Percentiles rank a stretch among this genome's conserved stretches.
phyloP scores from a whole-genome alignment of 2,329 filamentous ascomycete genomes.

The Colletotrichum siamense region DNA sequence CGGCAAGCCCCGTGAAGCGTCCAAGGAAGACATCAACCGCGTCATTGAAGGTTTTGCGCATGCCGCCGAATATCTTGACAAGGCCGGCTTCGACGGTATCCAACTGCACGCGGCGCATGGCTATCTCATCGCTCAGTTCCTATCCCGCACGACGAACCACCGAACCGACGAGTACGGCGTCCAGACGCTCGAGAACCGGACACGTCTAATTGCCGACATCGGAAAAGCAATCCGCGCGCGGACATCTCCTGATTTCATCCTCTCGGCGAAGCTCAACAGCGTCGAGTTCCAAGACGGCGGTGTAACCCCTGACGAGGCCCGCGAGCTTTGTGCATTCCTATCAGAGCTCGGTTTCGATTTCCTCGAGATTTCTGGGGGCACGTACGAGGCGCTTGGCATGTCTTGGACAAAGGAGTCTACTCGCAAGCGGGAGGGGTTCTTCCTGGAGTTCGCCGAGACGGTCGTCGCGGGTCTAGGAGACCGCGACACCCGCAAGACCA shows the following conservation, averaged over 20 bases:
- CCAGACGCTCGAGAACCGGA: constrained; percentile 44
- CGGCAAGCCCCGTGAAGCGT: constrained; percentile 58
- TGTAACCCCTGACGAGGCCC: constrained; percentile 55
- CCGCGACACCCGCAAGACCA: constrained; percentile 41
- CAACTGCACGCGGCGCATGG: constrained; percentile 60
- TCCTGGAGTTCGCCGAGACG: constrained; percentile 63
- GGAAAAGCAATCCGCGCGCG: constrained; percentile 35
- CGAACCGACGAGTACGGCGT: constrained; percentile 58
- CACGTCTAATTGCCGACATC: constrained; percentile 51
- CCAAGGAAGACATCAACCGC: constrained; percentile 57
- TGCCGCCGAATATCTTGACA: constrained; percentile 65
- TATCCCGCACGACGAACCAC: constrained; percentile 52
- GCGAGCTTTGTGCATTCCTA: constrained; percentile 49
- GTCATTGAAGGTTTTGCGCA: constrained; percentile 68
- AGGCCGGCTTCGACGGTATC: constrained; percentile 64
- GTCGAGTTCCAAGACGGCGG: constrained; percentile 61
- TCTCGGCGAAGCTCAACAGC: constrained; percentile 63
- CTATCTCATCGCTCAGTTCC: constrained; percentile 59
- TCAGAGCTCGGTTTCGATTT: constrained; percentile 58
- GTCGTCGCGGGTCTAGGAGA: constrained; percentile 44
- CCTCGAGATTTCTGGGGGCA: constrained; percentile 66
- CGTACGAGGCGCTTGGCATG: constrained; percentile 60
- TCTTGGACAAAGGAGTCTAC: constrained; percentile 58
- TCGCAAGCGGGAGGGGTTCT: constrained; percentile 62
- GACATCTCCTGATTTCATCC: constrained; percentile 39